Percentiles rank a stretch among this genome's conserved stretches.
Evolutionary conservation across 1,284 basidiomycete genomes (phyloP).

Genomic region (Apiotrichum porosum): DNA sequence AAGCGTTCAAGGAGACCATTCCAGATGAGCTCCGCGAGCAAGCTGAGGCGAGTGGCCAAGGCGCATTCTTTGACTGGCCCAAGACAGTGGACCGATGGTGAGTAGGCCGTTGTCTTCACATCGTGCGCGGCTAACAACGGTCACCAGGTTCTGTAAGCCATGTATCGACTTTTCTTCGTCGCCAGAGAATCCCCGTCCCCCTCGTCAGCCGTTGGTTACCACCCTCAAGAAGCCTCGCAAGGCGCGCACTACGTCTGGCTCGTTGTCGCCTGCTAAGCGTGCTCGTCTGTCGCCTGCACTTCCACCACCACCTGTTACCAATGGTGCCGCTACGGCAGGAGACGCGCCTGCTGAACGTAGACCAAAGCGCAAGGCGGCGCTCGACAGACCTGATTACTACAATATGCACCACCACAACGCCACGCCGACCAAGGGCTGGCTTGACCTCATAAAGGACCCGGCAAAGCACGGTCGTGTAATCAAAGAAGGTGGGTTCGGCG

Average conservation of each 20-base stretch:
- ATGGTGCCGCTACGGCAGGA: background rate
- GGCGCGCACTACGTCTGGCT: slow-evolving; percentile 1
- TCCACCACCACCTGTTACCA: slow-evolving; percentile 8
- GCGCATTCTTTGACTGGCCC: slow-evolving; percentile 41
- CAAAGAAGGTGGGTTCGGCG: slow-evolving; percentile 27
- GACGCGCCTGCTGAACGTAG: slow-evolving; percentile 10
- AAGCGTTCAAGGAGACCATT: slow-evolving; percentile 17
- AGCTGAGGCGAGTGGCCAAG: slow-evolving; percentile 17
- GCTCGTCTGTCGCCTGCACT: slow-evolving; percentile 1
- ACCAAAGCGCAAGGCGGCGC: slow-evolving; percentile 43
- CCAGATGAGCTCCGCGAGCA: slow-evolving; percentile 26
- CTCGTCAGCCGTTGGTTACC: slow-evolving; percentile 26
- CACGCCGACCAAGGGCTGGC: slow-evolving; percentile 44
- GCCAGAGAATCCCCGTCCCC: slow-evolving; percentile 27
- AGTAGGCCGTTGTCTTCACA: slow-evolving; percentile 1
- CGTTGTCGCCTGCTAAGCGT: slow-evolving; percentile 4
- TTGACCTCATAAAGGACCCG: slow-evolving; percentile 45
- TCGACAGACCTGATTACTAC: slow-evolving; percentile 42
- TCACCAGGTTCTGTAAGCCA: slow-evolving; percentile 33
- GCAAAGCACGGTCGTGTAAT: slow-evolving; percentile 38
- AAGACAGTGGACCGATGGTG: slow-evolving; percentile 40
- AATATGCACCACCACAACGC: slow-evolving; percentile 45
- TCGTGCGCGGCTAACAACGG: background rate
- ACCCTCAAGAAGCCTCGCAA: slow-evolving; percentile 26
- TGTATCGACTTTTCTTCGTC: slow-evolving; percentile 27